Evolutionary conservation across 2,329 filamentous ascomycete species (phyloP), one percentile per base, ranked within the genome.

Genomic region (Apiospora saccharicola): DNA sequence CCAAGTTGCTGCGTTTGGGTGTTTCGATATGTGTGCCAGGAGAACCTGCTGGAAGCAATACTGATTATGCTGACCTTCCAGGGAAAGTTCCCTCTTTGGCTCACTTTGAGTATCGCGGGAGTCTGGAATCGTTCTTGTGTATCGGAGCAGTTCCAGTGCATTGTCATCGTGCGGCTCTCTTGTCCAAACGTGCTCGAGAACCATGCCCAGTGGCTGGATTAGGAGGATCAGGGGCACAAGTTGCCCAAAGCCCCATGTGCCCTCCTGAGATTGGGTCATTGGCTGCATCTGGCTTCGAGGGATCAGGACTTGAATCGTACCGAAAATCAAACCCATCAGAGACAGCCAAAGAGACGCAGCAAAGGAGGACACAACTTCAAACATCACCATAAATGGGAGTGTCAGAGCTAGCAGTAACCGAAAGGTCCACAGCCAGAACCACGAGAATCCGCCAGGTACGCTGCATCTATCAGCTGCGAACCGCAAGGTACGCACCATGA

Each of bases 291-390:
- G 70, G 16, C 30, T 24, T 68, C 70, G 64, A 13, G 70, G 70
- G 5, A 71, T 51, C 26, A 71, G 67, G 5, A 71, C 68, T 37
- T 71, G 67, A 24, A 71, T 71, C 4, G 46, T 69, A 7, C 70
- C 70, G 43, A 68, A 71, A 19, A 71, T n/a, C 14, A 71, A 53
- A 43, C 70, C 68, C 24, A 68, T 64, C 8, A 71, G 10, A 30
- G 70, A 71, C 37, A 71, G 41, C 70, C 70, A 71, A 49, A 71
- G 13, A 37, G 70, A 71, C 4, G 70, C 70, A 6, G 67, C 70
- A 10, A 71, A 71, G 19, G 70, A 71, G 3, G 70, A 71, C 12
- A 68, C 37, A 19, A 68, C 46, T 53, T 71, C 70, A 34, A 71
- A 19, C 3, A 57, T 30, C 37, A 53, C 70, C n/a, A 71, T 49